phyloP scores from a whole-genome alignment of 345 rosid species.

The Boechera stricta region DNA sequence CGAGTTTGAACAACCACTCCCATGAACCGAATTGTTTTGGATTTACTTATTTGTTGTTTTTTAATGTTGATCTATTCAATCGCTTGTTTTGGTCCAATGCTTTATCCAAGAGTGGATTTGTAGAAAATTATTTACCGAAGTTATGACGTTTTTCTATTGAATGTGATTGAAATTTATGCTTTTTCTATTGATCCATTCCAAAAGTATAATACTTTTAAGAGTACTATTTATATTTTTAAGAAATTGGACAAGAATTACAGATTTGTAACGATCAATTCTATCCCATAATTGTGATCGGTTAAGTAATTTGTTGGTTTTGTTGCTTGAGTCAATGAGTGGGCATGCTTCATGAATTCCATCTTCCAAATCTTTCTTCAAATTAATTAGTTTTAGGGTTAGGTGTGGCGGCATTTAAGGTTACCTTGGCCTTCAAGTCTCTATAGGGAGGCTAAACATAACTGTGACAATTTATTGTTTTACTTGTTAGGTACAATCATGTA shows the following conservation, averaged over 20 bases:
- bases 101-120: neutral
- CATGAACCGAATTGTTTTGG: neutral
- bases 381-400: constrained; percentile 5
- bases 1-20: neutral
- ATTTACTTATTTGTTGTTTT: neutral
- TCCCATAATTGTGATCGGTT: neutral
- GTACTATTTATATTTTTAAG: neutral
- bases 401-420: neutral
- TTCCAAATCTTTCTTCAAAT: neutral
- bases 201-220: neutral
- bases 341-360: neutral
- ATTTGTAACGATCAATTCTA: neutral
- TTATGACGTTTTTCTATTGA: neutral
- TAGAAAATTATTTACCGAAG: neutral
- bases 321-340: neutral
- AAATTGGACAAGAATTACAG: neutral
- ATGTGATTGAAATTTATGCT: neutral
- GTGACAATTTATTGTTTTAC: neutral
- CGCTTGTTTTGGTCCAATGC: neutral
- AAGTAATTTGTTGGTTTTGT: neutral
- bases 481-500: neutral
- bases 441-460: constrained; percentile 1
- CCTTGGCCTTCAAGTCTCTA: neutral
- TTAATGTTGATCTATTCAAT: neutral
- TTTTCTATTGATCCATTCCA: neutral